Base-by-base conservation (phyloP, 2,329 filamentous ascomycete genomes). In the Pseudogymnoascus sp. region DNA sequence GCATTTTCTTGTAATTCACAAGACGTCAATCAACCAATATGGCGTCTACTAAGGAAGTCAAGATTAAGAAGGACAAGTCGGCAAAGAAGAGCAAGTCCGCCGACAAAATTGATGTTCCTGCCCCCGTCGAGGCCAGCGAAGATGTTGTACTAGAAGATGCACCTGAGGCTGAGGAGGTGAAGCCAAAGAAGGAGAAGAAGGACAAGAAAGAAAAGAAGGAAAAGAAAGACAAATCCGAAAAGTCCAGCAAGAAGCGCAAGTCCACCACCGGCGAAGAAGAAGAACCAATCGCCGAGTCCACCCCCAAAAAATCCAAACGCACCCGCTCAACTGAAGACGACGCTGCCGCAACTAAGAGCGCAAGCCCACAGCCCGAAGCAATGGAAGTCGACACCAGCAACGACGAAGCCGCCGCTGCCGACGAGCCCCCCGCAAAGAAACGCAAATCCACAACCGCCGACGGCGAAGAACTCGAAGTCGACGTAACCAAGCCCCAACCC, bases 401-500 rank as follows among this genome's bases (percentile, higher is more conserved):
- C 38, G n/a, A 6, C 25, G 61, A 60, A 6, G 4, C 21, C 23
- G 4, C 38, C 7, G 31, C n/a, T n/a, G n/a, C 31, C 42, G 63
- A 68, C 42, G 60, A 66, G 21, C 67, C 65, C n/a, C 68, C 70
- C n/a, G 64, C 67, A 7, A 74, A 74, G 65, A 91, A 96, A 79
- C 89, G 90, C 75, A 95, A 93, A 76, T 79, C 86, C 16, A 65
- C 73, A 38, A 18, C 6, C 56, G 66, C 73, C 23, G 67, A 81
- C 62, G 75, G 83, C 62, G 83, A 87, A 59, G 89, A 93, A 71
- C 89, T 99, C 71, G 91, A 96, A 75, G 92, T 99, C 73, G 91
- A 99, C 74, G 78, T 99, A 66, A 82, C 80, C 67, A 87, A 90
- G n/a, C 95, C 95, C 25, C 93, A 97, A 73, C 95, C 95, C 18